phyloP scores from a whole-genome alignment of 148 eudicot genomes.

The Nepenthes mirabilis region DNA sequence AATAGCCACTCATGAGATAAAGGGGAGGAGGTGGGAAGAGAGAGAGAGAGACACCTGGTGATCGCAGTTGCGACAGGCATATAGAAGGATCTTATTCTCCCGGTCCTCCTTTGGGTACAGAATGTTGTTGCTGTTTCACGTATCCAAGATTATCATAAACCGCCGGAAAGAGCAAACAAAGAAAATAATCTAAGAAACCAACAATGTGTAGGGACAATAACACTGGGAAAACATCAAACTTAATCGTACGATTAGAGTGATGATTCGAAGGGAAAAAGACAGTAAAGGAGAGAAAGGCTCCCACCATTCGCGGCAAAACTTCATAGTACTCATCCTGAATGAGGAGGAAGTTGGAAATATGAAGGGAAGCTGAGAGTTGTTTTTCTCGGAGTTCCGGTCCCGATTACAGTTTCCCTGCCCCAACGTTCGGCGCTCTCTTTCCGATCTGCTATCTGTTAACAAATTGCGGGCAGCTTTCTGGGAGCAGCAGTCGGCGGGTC shows the following conservation, averaged over 20 bases:
- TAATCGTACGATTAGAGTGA: no score
- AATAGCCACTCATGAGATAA: background rate
- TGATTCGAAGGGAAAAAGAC: no score
- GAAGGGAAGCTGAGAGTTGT: background rate
- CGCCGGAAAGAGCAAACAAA: background rate
- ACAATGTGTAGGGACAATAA: background rate
- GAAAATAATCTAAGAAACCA: conserved; percentile 1
- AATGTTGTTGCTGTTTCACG: conserved; percentile 69
- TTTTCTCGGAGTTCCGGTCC: background rate
- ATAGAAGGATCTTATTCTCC: conserved; percentile 75
- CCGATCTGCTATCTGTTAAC: no score
- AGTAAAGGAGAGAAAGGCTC: conserved; percentile 2
- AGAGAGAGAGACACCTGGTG: conserved; percentile 47
- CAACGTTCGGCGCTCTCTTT: no score
- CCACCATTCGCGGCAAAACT: conserved; percentile 92
- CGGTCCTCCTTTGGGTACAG: conserved; percentile 90
- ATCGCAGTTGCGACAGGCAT: conserved; percentile 92
- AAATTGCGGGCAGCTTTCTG: no score
- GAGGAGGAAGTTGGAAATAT: background rate
- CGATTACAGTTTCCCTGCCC: background rate
- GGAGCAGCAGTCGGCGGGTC: no score
- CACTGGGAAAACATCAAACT: no score
- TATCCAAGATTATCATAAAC: background rate
- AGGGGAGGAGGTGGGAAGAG: conserved; percentile 1
- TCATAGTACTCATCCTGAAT: conserved; percentile 94